A percentile compares a stretch with the other conserved stretches of the same genome.
Conservation (phyloP, 2,329 filamentous ascomycete species). For the Pseudocercospora pini-densiflorae region DNA sequence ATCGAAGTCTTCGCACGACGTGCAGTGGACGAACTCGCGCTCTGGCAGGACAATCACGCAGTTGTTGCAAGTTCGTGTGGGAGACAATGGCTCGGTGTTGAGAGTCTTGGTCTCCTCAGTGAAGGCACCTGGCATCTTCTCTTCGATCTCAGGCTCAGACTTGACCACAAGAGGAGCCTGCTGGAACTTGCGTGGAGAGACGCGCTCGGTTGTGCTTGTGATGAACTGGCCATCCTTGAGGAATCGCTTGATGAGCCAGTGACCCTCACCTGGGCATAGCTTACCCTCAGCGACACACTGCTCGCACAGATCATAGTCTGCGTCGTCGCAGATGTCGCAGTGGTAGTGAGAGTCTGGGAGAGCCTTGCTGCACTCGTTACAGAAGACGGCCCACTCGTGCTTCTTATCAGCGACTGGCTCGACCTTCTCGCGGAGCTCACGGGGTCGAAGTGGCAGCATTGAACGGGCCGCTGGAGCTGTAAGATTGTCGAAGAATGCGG, state of each 20-base stretch:
- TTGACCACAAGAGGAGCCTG: conserved; percentile 21
- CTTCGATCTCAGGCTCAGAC: conserved; percentile 40
- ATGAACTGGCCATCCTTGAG: conserved; percentile 78
- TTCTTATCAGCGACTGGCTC: conserved; percentile 33
- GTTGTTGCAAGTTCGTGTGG: conserved; percentile 72
- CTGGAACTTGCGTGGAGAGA: conserved; percentile 50
- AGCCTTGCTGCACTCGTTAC: conserved; percentile 82
- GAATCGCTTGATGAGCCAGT: conserved; percentile 94
- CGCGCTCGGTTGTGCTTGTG: conserved; percentile 82
- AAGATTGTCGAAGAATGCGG: conserved; percentile 31
- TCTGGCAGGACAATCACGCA: conserved; percentile 71
- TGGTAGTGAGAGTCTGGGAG: conserved; percentile 89
- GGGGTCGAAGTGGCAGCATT: conserved; percentile 47
- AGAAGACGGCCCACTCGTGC: conserved; percentile 78
- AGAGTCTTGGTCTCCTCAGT: conserved; percentile 50
- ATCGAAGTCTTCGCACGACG: conserved; percentile 85
- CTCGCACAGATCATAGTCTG: conserved; percentile 92
- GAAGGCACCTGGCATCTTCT: conserved; percentile 51
- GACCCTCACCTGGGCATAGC: conserved; percentile 75
- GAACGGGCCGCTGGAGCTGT: conserved; percentile 24
- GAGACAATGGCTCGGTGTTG: conserved; percentile 38
- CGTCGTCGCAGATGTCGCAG: conserved; percentile 89
- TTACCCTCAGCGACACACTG: conserved; percentile 75
- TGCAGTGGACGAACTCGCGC: conserved; percentile 82
- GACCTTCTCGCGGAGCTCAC: conserved; percentile 31